Evolutionary conservation across 179 eudicot species (phyloP), one percentile per base, ranked within the genome.

Genomic region (Sideroxylon spinosum): DNA sequence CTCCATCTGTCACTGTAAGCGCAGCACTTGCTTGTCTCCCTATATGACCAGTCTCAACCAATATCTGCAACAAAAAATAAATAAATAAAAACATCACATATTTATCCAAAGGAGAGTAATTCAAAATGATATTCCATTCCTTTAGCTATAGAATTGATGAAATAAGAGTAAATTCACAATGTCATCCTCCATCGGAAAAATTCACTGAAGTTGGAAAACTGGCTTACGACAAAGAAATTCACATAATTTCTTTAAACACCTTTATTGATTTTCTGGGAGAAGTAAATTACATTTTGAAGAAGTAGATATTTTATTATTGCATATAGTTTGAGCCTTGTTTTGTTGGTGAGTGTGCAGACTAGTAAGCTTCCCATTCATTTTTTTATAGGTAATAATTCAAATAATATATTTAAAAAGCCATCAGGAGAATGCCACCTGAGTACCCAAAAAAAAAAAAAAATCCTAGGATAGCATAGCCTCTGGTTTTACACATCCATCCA

Each of bases 21-120:
- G 99, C 86, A 52, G 85, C 97, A 86, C 99, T 96, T 76, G 99
- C 98, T 89, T 96, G 99, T 85, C 99, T 87, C 69, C 99, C 99
- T 6, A 94, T 92, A 75, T 88, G 97, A 84, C 99, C 99, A 17
- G 98, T 96, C 91, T 96, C 99, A 53, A 96, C 93, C 83, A 88
- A 79, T 82, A 95, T 91, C 99, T 95, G 44, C 44, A 37, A 37
- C 44, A 37, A 37, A 37, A 37, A 37, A 37, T 37, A 37, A 37
- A 90, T 72, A 81, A 86, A 81, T 76, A 16, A 28, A 61, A 87
- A 66, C 32, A 68, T 67, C 7, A 79, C 22, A 66, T 37, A 53
- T 19, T 46, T 22, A 50, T 23, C 19, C 13, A 22, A 73, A 22
- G 68, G 57, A 62, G 56, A 1, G 71, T 17, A 11, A 29, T 29